A percentile compares a stretch with the other conserved stretches of the same genome.
Evolutionary conservation across 805 yeast species (phyloP).

Genomic region (Kodamaea restingae): DNA sequence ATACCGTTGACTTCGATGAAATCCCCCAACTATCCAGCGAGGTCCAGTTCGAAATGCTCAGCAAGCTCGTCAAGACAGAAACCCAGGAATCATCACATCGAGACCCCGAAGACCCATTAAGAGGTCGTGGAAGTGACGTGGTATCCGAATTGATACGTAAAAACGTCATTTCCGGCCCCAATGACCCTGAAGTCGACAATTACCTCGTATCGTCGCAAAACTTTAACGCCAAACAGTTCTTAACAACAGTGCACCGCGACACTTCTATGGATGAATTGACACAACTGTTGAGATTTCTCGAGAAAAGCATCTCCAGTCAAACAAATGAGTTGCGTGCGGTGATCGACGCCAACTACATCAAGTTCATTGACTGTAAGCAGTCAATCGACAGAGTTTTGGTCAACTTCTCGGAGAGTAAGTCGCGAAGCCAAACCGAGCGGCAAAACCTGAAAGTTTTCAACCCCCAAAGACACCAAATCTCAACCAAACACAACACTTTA

Average conservation of each 20-base stretch:
- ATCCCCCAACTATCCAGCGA: slow-evolving; percentile 20
- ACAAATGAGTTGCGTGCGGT: slow-evolving; percentile 33
- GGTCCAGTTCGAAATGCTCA: slow-evolving; percentile 30
- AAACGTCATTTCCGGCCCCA: slow-evolving; percentile 21
- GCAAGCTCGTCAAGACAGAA: slow-evolving; percentile 18
- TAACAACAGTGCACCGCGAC: slow-evolving; percentile 34
- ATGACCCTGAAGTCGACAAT: slow-evolving; percentile 29
- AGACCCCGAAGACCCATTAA: slow-evolving; percentile 33
- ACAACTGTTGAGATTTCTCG: slow-evolving; percentile 26
- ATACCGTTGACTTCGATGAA: slow-evolving; percentile 16
- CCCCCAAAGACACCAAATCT: slow-evolving; percentile 23
- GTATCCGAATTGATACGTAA: slow-evolving; percentile 21
- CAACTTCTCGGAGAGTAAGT: slow-evolving; percentile 31
- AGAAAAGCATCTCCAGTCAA: slow-evolving; percentile 32
- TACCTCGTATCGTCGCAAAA: slow-evolving; percentile 34
- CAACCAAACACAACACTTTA: slow-evolving; percentile 22
- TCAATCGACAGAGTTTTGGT: slow-evolving; percentile 37
- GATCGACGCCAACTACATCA: slow-evolving; percentile 33
- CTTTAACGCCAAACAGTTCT: slow-evolving; percentile 34
- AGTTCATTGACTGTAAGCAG: slow-evolving; percentile 34
- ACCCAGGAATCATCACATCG: slow-evolving; percentile 12
- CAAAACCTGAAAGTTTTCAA: slow-evolving; percentile 35
- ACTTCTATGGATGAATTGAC: slow-evolving; percentile 34
- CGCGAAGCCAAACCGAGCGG: slow-evolving; percentile 31
- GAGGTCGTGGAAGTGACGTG: slow-evolving; percentile 28